Evolutionary conservation across 75 land plant species (phyloP), one percentile per base, ranked within the genome.

Genomic region (Pinus albicaulis): DNA sequence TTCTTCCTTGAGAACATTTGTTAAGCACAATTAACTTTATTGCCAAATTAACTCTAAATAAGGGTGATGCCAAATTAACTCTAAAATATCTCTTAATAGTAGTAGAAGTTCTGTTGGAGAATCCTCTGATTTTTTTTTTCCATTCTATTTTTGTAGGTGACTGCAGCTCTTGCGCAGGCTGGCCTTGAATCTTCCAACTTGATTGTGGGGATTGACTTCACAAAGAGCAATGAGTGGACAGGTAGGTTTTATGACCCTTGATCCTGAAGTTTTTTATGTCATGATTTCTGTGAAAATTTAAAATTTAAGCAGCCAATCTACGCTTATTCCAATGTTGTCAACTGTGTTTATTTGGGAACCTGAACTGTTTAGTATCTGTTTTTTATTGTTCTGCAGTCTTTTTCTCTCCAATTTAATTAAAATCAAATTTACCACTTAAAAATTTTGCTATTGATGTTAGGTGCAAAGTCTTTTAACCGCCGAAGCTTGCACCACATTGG

Each of bases 211-310:
- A 84, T 94, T 55, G 97, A 92, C 76, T 94, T 94, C 73, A 92
- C 97, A 5, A 92, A 90, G 71, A 92, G 97, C 84, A 94, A 94
- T 72, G 96, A 94, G 76, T 94, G 97, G 97, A 84, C 94, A 76
- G 95, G 92, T 87, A 28, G 71, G 13, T 26, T 12, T 26, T 74
- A 24, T 52, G n/a, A 12, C 57, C 41, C 34, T 72, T 26, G 34
- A 48, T 48, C 53, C 53, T 48, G 53, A 48, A 48, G 13, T 48
- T 10, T 48, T 44, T 48, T 48, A 6, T 38, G 53, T 48, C 12
- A 48, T 48, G 11, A 48, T 48, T 52, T 44, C 20, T 79, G 28
- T 83, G 86, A 91, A 91, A 89, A 38, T 82, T 85, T 63, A 71
- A 31, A 4, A 91, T 84, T 26, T 75, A 76, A 77, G 56, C 48